Evolutionary conservation across 2,329 filamentous ascomycete species (phyloP).

Genomic region (Onygenales sp.): DNA sequence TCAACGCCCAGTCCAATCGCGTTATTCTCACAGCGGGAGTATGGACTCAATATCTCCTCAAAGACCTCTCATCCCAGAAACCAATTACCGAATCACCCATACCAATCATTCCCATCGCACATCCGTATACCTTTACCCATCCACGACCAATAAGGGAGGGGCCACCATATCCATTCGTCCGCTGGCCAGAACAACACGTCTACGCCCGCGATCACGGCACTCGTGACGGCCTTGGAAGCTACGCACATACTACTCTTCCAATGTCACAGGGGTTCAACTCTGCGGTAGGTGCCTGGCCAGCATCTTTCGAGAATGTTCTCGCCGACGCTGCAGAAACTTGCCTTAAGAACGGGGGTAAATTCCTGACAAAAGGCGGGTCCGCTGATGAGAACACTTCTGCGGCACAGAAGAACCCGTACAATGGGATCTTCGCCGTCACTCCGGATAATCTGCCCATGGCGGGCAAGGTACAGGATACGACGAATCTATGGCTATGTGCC

Average conservation of each 20-base stretch:
- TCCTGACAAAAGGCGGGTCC: constrained; percentile 9
- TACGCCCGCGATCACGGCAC: constrained; percentile 26
- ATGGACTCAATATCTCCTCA: constrained; percentile 18
- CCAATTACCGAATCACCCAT: constrained; percentile 16
- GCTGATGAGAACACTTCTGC: background rate
- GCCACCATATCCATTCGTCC: constrained; percentile 20
- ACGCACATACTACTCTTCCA: constrained; percentile 20
- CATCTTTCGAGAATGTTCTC: constrained; percentile 15
- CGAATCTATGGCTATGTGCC: constrained; percentile 22
- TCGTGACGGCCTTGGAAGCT: constrained; percentile 24
- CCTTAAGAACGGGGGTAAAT: constrained; percentile 4
- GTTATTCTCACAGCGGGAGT: constrained; percentile 23
- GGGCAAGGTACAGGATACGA: constrained; percentile 15
- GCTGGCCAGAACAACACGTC: constrained; percentile 26
- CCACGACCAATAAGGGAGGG: constrained; percentile 5
- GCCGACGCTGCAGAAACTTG: constrained; percentile 7
- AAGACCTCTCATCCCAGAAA: background rate
- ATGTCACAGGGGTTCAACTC: constrained; percentile 12
- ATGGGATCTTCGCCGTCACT: constrained; percentile 26
- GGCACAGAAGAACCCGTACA: constrained; percentile 15
- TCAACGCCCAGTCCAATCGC: constrained; percentile 8
- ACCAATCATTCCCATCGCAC: constrained; percentile 25
- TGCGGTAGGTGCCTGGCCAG: constrained; percentile 16
- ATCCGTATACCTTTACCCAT: constrained; percentile 26
- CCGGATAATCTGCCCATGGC: constrained; percentile 26